phyloP scores from a whole-genome alignment of 2,329 filamentous ascomycete genomes.

The Ascochyta clinopodiicola region DNA sequence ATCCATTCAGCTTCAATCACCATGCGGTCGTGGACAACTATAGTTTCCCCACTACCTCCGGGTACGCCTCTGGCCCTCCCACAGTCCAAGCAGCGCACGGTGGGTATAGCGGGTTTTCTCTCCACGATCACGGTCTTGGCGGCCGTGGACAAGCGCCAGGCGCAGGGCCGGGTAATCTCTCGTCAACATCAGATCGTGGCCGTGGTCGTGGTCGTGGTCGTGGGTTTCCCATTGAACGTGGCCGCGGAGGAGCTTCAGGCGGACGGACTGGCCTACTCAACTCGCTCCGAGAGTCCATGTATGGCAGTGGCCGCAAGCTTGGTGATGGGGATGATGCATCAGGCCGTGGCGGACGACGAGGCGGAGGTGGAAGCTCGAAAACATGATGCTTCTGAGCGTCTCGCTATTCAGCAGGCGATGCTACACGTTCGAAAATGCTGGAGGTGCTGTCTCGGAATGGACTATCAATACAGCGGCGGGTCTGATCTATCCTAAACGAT shows the following conservation, averaged over 20 bases:
- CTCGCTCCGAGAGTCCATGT: background rate
- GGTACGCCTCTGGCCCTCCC: no score
- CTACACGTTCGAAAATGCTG: background rate
- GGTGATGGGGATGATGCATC: background rate
- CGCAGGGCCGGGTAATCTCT: background rate
- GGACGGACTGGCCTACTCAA: background rate
- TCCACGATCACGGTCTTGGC: background rate
- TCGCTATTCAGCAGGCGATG: background rate
- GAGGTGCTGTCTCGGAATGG: background rate
- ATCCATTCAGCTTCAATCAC: background rate
- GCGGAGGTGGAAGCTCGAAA: background rate
- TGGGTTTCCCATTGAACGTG: background rate
- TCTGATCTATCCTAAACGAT: background rate
- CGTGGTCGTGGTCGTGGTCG: background rate
- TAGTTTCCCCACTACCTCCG: background rate
- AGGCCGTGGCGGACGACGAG: background rate
- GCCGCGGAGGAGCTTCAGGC: background rate
- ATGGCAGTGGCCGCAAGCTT: background rate
- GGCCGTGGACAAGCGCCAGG: conserved; percentile 4
- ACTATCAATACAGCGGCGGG: background rate
- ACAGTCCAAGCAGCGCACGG: background rate
- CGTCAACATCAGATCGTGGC: background rate
- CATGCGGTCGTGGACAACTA: background rate
- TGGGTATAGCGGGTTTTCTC: background rate
- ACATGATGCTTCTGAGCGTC: background rate